Evolutionary conservation across 768 basidiomycete species (phyloP).

Genomic region (Pulveroboletus sp.): DNA sequence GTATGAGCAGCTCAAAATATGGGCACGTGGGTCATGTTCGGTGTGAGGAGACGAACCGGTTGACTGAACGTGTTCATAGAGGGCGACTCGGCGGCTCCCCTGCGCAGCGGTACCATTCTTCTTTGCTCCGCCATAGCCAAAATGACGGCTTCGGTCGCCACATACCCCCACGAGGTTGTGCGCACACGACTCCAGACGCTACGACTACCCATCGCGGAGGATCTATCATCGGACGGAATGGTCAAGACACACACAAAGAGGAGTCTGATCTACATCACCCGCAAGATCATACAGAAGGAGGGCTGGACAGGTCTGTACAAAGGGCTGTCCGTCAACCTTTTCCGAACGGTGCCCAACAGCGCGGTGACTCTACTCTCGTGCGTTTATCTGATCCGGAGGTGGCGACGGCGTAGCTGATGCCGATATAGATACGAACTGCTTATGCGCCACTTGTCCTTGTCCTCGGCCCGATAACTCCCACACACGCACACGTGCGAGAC

Average conservation of each 20-base stretch:
- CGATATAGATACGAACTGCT: conserved; percentile 28
- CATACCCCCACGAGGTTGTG: conserved; percentile 97
- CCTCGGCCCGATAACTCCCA: conserved; percentile 12
- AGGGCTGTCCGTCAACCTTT: conserved; percentile 88
- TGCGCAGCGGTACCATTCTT: conserved; percentile 55
- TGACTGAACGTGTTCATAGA: conserved; percentile 17
- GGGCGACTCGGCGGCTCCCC: conserved; percentile 27
- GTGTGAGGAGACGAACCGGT: neutral
- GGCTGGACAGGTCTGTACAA: conserved; percentile 90
- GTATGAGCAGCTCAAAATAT: conserved; percentile 87
- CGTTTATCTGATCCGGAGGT: conserved; percentile 9
- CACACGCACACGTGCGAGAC: conserved; percentile 1
- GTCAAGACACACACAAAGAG: conserved; percentile 48
- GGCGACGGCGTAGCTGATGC: neutral
- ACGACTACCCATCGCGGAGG: conserved; percentile 57
- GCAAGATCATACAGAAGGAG: conserved; percentile 70
- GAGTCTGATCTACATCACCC: conserved; percentile 71
- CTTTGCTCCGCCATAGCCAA: conserved; percentile 90
- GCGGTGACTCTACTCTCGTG: conserved; percentile 83
- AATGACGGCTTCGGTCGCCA: conserved; percentile 92
- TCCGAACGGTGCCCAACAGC: conserved; percentile 93
- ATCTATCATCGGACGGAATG: conserved; percentile 58
- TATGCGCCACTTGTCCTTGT: conserved; percentile 32
- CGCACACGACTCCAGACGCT: conserved; percentile 96
- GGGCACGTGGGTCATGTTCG: conserved; percentile 62